A percentile compares a stretch with the other conserved stretches of the same genome.
These are phyloP conservation scores for Phytophthora pseudosyringae DNA, from an alignment of 352 stramenopile species.

Conservation along the genomic window DNA sequence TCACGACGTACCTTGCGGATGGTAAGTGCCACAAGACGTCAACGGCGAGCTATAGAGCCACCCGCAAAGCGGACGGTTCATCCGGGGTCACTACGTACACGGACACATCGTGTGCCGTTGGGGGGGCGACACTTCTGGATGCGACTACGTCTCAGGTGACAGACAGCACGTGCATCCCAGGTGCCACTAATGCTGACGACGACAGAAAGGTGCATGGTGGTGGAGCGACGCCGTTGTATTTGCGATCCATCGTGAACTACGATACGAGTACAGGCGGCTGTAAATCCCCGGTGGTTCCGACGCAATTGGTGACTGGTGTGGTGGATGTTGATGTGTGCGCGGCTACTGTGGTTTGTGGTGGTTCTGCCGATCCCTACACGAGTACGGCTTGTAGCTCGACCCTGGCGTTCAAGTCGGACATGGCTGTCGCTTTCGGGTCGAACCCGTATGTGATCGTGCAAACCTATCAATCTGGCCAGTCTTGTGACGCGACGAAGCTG, in stretches of 20 bases:
- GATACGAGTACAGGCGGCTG: neutral
- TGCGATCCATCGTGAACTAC: constrained; percentile 1
- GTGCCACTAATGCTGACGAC: no score
- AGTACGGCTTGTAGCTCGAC: constrained; percentile 2
- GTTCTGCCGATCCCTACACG: neutral
- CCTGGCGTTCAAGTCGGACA: constrained; percentile 1
- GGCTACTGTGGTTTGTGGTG: neutral
- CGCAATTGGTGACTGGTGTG: neutral
- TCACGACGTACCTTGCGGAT: constrained; percentile 17
- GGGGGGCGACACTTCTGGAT: neutral
- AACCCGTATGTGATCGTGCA: constrained; percentile 16
- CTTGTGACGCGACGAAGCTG: constrained; percentile 1
- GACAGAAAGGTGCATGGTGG: constrained; percentile 10
- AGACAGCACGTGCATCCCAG: constrained; percentile 3
- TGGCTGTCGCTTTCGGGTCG: constrained; percentile 2
- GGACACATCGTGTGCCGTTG: neutral
- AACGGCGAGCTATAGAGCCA: constrained; percentile 6
- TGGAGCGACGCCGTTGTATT: neutral
- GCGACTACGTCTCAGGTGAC: neutral
- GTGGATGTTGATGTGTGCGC: neutral
- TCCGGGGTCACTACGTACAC: neutral
- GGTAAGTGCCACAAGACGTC: constrained; percentile 20
- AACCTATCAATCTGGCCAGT: neutral
- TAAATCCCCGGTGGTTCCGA: constrained; percentile 1
- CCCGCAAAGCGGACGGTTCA: neutral